Evolutionary conservation across 371 early-diverging fungal genomes (phyloP).

Genomic region (Mucor plumbeus): DNA sequence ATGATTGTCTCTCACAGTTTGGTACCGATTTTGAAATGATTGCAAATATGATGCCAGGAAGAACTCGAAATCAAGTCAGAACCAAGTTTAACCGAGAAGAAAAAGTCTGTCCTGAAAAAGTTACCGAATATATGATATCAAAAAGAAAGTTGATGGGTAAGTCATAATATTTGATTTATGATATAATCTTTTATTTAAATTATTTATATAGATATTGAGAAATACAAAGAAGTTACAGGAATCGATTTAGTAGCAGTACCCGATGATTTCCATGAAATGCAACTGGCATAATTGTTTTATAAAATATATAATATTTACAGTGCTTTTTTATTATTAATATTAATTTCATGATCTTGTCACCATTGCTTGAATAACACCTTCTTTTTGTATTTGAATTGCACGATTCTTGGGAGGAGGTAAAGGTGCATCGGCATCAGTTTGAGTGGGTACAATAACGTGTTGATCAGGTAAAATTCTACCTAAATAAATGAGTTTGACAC

Average conservation of each 20-base stretch:
- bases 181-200: not conserved
- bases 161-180: not conserved
- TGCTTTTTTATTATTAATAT: not conserved
- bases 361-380: conserved; percentile 34
- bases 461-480: conserved; percentile 25
- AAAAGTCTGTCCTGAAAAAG: conserved; percentile 49
- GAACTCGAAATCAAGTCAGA: conserved; percentile 67
- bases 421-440: conserved; percentile 16
- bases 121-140: conserved; percentile 58
- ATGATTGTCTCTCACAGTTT: conserved; percentile 70
- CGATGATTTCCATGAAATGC: conserved; percentile 37
- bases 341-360: not conserved
- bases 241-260: conserved; percentile 39
- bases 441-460: conserved; percentile 26
- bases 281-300: conserved; percentile 10
- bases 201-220: conserved; percentile 19
- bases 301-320: not conserved
- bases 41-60: conserved; percentile 58
- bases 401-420: conserved; percentile 23
- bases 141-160: conserved; percentile 56
- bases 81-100: conserved; percentile 75
- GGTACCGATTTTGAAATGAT: conserved; percentile 82
- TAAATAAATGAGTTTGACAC: conserved; percentile 30
- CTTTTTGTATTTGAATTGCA: conserved; percentile 25
- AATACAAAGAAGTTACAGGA: conserved; percentile 30